Base-by-base conservation (phyloP, 345 rosid genomes). In the Corymbia maculata region DNA sequence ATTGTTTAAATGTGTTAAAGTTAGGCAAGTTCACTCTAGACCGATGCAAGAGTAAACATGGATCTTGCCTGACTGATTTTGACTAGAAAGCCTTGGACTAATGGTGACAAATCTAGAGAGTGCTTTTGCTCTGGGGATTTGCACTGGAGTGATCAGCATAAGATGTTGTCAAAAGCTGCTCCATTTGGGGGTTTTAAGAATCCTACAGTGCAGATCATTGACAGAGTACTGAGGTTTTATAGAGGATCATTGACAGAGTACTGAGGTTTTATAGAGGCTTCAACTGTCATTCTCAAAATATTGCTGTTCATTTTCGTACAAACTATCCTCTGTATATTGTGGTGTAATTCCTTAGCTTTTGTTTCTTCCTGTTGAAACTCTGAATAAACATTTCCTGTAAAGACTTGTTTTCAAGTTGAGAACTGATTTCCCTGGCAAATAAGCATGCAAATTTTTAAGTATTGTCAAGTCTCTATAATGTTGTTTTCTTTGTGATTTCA, bases 401-500 rank as follows among this genome's bases (percentile, higher is more conserved):
- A 75, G 82, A 75, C 22, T 75, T 21, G 14, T 75, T 42, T 42
- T 49, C 82, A 19, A 42, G 84, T 42, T 75, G 84, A 75, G 84
- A 42, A 75, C 28, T 75, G 84, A 75, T 42, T 75, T 75, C 84
- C 49, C 28, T 75, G 84, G 28, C 14, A 75, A 70, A 42, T 75
- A 36, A 75, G 49, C 49, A 42, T 75, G 84, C 84, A 19, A 42
- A 75, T 21, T 75, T 75, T 75, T 75, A 85, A 85, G 28, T 52
- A 32, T 51, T 86, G 49, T 75, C 84, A 26, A 22, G 57, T 66
- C 85, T 13, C 2, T 86, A 50, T 15, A 16, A 32, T 30, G 32
- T 88, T 86, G 24, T 70, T 21, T 87, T 88, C 52, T 86, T 86
- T 89, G 87, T 91, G 88, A 87, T 94, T 92, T 91, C 95, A 97